These are phyloP conservation scores for Spathaspora jeffriesii DNA, from an alignment of 1,139 yeast species.

Conservation along the genomic window DNA sequence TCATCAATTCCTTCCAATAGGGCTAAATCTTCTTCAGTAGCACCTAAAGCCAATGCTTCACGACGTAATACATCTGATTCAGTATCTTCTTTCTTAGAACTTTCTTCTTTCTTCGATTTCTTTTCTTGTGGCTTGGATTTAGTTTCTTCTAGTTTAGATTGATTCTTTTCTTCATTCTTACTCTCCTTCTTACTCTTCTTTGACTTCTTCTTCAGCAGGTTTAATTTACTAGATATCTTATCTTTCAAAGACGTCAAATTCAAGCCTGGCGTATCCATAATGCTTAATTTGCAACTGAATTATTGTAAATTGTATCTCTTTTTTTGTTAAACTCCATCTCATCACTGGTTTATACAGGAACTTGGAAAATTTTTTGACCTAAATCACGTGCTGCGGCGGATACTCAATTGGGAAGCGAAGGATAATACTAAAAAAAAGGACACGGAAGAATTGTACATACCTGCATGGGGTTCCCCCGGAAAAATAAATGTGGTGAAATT, in stretches of 20 bases:
- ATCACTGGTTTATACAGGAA: neutral
- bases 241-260: conserved; percentile 58
- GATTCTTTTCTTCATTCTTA: conserved; percentile 14
- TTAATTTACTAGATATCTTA: conserved; percentile 51
- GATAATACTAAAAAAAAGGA: no score
- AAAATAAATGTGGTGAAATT: neutral
- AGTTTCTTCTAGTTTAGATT: no score
- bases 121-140: conserved; percentile 7
- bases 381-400: conserved; percentile 3
- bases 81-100: conserved; percentile 23
- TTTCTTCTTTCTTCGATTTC: conserved; percentile 2
- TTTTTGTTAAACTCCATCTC: conserved; percentile 2
- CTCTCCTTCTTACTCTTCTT: conserved; percentile 8
- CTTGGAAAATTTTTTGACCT: neutral
- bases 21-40: conserved; percentile 64
- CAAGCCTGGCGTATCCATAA: conserved; percentile 35
- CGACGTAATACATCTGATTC: conserved; percentile 57
- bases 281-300: neutral
- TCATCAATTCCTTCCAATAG: conserved; percentile 51
- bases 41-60: conserved; percentile 72
- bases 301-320: neutral
- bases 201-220: conserved; percentile 17
- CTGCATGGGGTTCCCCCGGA: neutral
- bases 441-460: no score
- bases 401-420: neutral